Conservation (phyloP, 129 eudicot species). For the Saposhnikovia divaricata region DNA sequence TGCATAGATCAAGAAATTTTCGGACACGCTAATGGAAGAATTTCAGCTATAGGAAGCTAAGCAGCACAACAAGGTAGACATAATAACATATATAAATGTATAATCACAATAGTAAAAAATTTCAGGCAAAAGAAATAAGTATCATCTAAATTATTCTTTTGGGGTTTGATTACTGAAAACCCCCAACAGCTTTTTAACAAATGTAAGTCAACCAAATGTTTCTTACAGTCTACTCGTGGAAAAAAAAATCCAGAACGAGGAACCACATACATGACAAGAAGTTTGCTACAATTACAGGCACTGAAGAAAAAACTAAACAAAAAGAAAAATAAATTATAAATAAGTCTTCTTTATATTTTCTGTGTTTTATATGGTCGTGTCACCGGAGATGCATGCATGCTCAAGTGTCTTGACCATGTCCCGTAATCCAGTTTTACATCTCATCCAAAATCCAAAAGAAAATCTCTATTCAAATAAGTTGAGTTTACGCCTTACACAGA, state of each 20-base stretch:
- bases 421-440: constrained; percentile 38
- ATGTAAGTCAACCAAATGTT: background rate
- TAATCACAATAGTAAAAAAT: background rate
- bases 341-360: constrained; percentile 13
- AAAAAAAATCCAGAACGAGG: constrained; percentile 25
- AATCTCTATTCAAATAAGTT: constrained; percentile 36
- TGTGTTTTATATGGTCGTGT: constrained; percentile 26
- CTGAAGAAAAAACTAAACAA: constrained; percentile 20
- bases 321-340: constrained; percentile 15
- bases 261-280: constrained; percentile 26
- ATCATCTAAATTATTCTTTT: constrained; percentile 2
- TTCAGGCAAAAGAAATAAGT: background rate
- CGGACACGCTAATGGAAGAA: background rate
- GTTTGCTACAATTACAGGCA: constrained; percentile 31
- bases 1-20: background rate
- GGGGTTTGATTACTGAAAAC: background rate
- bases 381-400: constrained; percentile 33
- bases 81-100: background rate
- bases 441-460: constrained; percentile 37
- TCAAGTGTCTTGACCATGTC: constrained; percentile 22
- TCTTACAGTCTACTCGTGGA: constrained; percentile 22
- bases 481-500: constrained; percentile 13
- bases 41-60: background rate
- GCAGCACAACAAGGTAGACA: background rate
- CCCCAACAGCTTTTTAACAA: constrained; percentile 1